Base-by-base conservation (phyloP, 2,329 filamentous ascomycete species). In the Phoma sp. region DNA sequence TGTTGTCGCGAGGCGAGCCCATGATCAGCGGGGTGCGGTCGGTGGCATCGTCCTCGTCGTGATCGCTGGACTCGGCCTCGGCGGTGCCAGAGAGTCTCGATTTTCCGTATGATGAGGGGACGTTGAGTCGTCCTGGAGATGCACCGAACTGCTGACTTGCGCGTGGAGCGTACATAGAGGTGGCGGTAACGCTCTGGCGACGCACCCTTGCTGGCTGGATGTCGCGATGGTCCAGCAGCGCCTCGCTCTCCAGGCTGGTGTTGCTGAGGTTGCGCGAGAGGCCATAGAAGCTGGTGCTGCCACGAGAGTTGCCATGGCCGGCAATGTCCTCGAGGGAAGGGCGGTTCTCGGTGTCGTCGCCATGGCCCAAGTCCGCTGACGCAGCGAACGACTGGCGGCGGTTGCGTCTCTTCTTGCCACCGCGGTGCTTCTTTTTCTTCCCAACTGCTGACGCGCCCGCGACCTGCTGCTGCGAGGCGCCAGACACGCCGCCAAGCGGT, bases 211-310 rank as follows among this genome's bases (percentile, higher is more conserved):
- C 63, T 5, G 74, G 71, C 7, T 68, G 67, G 40, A 79, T 77
- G 36, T 79, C 78, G 86, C 91, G 85, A 75, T 98, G 93, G 75
- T 98, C 93, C 14, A 98, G 79, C 62, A 98, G 78, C 7, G 86
- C 88, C 70, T 96, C 89, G 73, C 92, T 97, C 63, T 97, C 93
- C 59, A 98, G 79, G 73, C 93, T 98, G 0, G 90, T 92, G 65
- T 83, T 87, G 77, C 93, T 98, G 59, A 87, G 70, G 70, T 89
- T 91, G 41, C 68, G 61, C 56, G 76, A 75, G 46, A 84, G 67
- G 36, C 80, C 78, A 69, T 86, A 86, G 68, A 86, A 84, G 55
- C 79, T 78, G 47, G 75, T 74, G 58, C 75, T 75, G 30, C 74
- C 69, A 14, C 75, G 67, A n/a, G 68, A 67, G 22, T 64, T 57